phyloP scores from a whole-genome alignment of 345 rosid species.

The Camelina neglecta region DNA sequence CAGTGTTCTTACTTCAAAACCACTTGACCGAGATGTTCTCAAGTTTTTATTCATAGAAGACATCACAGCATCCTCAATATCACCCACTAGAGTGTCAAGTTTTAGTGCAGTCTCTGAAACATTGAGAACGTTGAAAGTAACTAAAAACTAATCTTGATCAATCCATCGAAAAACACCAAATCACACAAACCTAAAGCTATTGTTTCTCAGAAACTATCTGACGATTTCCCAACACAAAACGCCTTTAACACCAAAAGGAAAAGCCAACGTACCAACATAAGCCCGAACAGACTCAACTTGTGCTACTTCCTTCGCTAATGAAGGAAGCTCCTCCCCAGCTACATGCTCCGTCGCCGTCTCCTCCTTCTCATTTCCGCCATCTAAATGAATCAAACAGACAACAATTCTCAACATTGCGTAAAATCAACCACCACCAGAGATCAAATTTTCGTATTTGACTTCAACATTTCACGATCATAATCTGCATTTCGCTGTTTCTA shows the following conservation, averaged over 20 bases:
- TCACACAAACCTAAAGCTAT: background rate
- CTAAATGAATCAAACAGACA: slow-evolving; percentile 28
- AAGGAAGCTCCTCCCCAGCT: slow-evolving; percentile 77
- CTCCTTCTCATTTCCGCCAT: slow-evolving; percentile 48
- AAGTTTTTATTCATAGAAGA: slow-evolving; percentile 66
- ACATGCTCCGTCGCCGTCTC: slow-evolving; percentile 45
- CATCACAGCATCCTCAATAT: slow-evolving; percentile 90
- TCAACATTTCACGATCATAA: slow-evolving; percentile 1
- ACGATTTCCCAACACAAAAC: background rate
- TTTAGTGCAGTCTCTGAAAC: slow-evolving; percentile 86
- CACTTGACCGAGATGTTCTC: slow-evolving; percentile 50
- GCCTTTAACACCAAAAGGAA: slow-evolving; percentile 15
- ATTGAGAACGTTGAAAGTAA: background rate
- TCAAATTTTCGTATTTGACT: background rate
- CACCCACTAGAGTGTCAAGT: slow-evolving; percentile 82
- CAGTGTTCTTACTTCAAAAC: slow-evolving; percentile 64
- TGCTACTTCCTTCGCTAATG: slow-evolving; percentile 86
- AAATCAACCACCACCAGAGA: background rate
- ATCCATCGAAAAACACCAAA: background rate
- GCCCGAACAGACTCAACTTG: slow-evolving; percentile 81
- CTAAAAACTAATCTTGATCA: background rate
- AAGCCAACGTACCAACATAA: slow-evolving; percentile 69
- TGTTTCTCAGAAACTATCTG: background rate
- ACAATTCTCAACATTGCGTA: slow-evolving; percentile 11
- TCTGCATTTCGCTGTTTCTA: background rate